Conservation (phyloP, 139 green algal genomes). For the Picochlorum sp. region DNA sequence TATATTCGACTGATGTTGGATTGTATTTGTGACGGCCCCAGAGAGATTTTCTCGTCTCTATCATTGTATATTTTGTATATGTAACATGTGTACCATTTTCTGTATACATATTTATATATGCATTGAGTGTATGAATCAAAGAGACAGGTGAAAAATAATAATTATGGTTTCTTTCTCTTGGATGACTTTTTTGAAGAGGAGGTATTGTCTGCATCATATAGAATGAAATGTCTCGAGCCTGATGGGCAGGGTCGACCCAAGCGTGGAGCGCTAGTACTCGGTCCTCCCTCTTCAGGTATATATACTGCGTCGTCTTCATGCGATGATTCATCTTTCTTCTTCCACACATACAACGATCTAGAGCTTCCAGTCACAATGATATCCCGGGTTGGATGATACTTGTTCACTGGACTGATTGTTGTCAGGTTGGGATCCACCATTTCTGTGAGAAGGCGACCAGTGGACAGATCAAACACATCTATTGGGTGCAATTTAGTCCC, state of each 20-base stretch:
- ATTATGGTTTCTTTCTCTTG: no score
- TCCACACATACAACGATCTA: slow-evolving; percentile 39
- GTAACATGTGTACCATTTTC: no score
- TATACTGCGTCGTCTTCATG: background rate
- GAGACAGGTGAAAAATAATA: no score
- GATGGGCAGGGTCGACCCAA: background rate
- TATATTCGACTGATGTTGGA: no score
- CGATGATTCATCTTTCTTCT: slow-evolving; percentile 1
- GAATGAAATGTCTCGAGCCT: background rate
- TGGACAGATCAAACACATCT: slow-evolving; percentile 67
- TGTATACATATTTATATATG: no score
- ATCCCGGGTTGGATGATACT: slow-evolving; percentile 63
- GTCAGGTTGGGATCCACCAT: slow-evolving; percentile 69
- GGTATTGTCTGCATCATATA: background rate
- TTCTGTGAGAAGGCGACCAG: slow-evolving; percentile 44
- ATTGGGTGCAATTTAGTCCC: slow-evolving; percentile 78
- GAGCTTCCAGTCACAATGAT: slow-evolving; percentile 46
- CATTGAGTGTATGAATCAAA: no score
- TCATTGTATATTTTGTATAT: no score
- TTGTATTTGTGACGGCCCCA: no score
- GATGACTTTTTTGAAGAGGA: background rate
- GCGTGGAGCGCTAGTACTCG: background rate
- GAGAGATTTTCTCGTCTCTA: no score
- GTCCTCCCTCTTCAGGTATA: background rate
- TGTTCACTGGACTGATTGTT: slow-evolving; percentile 82